These are phyloP conservation scores for Nothopassalora personata DNA, from an alignment of 2,329 filamentous ascomycete species.

Conservation along the genomic window DNA sequence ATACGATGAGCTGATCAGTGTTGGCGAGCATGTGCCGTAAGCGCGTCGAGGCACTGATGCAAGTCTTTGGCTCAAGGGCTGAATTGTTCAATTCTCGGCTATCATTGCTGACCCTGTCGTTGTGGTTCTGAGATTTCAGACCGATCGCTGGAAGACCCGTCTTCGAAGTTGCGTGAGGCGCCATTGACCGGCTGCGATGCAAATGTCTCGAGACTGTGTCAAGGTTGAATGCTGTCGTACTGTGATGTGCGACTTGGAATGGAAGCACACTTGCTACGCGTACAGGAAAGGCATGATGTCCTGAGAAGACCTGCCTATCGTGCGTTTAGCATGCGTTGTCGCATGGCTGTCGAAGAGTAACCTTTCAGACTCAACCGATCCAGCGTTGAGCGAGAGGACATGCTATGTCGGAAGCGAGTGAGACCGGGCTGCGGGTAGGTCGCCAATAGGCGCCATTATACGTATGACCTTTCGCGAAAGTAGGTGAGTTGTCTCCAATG, in stretches of 20 bases:
- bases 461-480: not conserved
- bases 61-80: not conserved
- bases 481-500: too few relatives aligned
- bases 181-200: too few relatives aligned
- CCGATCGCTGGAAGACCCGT: not conserved
- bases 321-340: not conserved
- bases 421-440: not conserved
- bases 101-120: not conserved
- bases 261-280: too few relatives aligned
- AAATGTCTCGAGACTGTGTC: too few relatives aligned
- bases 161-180: too few relatives aligned
- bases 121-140: not conserved
- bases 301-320: too few relatives aligned
- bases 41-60: not conserved
- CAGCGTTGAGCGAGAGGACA: too few relatives aligned
- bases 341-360: not conserved
- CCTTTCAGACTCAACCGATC: not conserved
- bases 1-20: conserved; percentile 44
- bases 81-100: not conserved
- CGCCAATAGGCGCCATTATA: not conserved
- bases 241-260: too few relatives aligned
- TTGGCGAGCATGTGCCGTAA: conserved; percentile 19
- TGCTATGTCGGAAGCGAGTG: not conserved
- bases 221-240: too few relatives aligned
- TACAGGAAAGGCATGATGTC: too few relatives aligned